phyloP scores from a whole-genome alignment of 1,284 basidiomycete genomes.

The Paramarasmius palmivorus region DNA sequence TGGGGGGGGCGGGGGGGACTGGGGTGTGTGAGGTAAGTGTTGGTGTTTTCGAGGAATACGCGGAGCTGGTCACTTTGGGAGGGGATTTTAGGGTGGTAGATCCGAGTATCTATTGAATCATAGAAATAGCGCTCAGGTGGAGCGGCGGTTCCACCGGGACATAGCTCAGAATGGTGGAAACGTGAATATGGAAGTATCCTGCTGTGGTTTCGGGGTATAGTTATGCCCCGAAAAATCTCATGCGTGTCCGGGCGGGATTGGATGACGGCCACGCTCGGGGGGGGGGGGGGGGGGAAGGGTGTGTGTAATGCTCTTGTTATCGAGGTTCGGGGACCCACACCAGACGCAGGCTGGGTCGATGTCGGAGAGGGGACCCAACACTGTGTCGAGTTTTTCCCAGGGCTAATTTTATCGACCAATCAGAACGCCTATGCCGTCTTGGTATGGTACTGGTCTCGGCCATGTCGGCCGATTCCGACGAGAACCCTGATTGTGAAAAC shows the following conservation, averaged over 20 bases:
- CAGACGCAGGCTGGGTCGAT: neutral
- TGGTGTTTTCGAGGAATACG: too few relatives aligned
- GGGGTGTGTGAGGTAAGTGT: too few relatives aligned
- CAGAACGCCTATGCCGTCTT: conserved; percentile 1
- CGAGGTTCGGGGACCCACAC: too few relatives aligned
- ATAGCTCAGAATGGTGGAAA: conserved; percentile 6
- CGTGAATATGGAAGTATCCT: conserved; percentile 7
- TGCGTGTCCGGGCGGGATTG: neutral
- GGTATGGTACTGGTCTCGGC: conserved; percentile 4
- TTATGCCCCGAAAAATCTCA: conserved; percentile 2
- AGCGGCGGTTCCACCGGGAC: conserved; percentile 6
- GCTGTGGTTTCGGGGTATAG: conserved; percentile 3
- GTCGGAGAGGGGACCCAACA: neutral
- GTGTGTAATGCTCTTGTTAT: too few relatives aligned
- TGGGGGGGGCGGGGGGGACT: too few relatives aligned
- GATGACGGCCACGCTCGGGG: neutral
- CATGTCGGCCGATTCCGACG: neutral
- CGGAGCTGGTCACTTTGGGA: neutral
- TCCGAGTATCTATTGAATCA: too few relatives aligned
- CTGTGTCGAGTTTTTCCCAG: neutral
- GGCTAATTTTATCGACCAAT: neutral
- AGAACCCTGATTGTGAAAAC: neutral
- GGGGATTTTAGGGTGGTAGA: conserved; percentile 2
- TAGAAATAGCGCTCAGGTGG: neutral
- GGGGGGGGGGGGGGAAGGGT: too few relatives aligned